Evolutionary conservation across 192 early-diverging fungal genomes (phyloP).

Genomic region (Coemansia sp.): DNA sequence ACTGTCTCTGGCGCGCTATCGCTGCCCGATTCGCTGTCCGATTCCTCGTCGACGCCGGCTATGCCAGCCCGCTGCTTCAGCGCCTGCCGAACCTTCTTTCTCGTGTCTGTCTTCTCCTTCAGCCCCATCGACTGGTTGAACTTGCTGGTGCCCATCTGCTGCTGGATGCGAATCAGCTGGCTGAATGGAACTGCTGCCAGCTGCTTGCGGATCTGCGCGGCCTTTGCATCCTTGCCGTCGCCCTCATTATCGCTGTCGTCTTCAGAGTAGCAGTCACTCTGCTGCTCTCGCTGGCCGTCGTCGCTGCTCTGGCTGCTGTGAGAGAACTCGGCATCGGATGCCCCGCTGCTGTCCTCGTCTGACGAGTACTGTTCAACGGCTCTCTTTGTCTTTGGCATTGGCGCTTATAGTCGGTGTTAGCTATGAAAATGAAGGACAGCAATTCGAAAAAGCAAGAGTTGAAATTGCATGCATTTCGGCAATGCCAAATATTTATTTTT

Average conservation of each 20-base stretch:
- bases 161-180: conserved; percentile 76
- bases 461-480: not conserved
- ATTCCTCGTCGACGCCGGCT: conserved; percentile 18
- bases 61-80: conserved; percentile 41
- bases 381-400: conserved; percentile 27
- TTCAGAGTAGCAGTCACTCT: conserved; percentile 14
- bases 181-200: conserved; percentile 82
- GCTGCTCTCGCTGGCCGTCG: conserved; percentile 8
- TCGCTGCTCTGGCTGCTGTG: conserved; percentile 9
- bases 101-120: conserved; percentile 24
- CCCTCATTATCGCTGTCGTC: conserved; percentile 7
- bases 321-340: conserved; percentile 22
- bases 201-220: conserved; percentile 22
- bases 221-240: conserved; percentile 6
- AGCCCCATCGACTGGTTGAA: conserved; percentile 58
- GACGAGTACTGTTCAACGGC: conserved; percentile 51
- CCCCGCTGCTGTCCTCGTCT: conserved; percentile 41
- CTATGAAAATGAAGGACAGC: too few relatives aligned
- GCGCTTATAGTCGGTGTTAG: not conserved
- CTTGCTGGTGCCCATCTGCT: conserved; percentile 69
- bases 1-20: conserved; percentile 22
- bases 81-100: conserved; percentile 43
- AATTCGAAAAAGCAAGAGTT: too few relatives aligned
- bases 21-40: conserved; percentile 20
- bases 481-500: too few relatives aligned